Evolutionary conservation across 805 yeast genomes (phyloP).

Genomic region (Saccharomycopsis selenospora): DNA sequence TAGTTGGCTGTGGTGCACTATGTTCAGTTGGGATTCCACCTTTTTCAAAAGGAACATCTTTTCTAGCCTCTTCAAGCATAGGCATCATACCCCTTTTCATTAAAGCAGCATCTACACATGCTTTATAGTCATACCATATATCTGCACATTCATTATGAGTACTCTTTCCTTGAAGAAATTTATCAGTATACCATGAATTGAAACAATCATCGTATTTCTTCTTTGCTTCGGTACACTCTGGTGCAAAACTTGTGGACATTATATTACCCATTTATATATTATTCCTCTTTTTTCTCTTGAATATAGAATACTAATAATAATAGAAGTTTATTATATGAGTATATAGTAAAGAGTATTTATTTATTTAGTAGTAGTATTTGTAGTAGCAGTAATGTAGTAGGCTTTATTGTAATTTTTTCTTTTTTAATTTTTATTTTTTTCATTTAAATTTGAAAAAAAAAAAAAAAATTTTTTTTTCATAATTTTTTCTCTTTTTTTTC

Average conservation of each 20-base stretch:
- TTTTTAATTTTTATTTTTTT: no score
- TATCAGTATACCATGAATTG: conserved; percentile 91
- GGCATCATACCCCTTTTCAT: conserved; percentile 71
- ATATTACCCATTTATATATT: conserved; percentile 51
- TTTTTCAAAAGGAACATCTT: conserved; percentile 80
- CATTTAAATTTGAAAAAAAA: no score
- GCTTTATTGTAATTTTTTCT: no score
- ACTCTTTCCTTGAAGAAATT: conserved; percentile 42
- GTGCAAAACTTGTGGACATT: conserved; percentile 88
- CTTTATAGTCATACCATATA: conserved; percentile 79
- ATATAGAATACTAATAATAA: no score
- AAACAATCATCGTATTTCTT: conserved; percentile 87
- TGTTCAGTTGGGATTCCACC: conserved; percentile 41
- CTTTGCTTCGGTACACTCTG: conserved; percentile 88
- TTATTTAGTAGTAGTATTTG: no score
- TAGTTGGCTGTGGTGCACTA: neutral
- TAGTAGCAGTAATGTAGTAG: no score
- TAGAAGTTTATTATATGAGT: no score
- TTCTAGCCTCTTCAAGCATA: conserved; percentile 80
- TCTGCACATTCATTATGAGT: conserved; percentile 84
- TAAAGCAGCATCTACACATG: conserved; percentile 71
- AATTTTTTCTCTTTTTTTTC: neutral
- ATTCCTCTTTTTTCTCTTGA: no score
- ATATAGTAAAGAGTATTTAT: no score
- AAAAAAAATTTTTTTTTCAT: neutral